phyloP scores from a whole-genome alignment of 2,329 filamentous ascomycete species.

The Aspergillus ruber region DNA sequence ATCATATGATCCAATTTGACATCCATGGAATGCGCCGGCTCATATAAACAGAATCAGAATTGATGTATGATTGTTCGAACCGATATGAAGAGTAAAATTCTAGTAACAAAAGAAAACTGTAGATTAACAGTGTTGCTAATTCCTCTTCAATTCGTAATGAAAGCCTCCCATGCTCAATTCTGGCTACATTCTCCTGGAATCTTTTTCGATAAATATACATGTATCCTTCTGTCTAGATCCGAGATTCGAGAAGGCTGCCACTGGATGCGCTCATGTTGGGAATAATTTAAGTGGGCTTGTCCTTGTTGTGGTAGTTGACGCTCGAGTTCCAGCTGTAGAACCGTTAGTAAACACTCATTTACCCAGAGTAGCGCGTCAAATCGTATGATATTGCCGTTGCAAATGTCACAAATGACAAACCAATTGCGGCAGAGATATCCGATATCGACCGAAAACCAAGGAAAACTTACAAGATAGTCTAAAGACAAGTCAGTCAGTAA shows the following conservation, averaged over 20 bases:
- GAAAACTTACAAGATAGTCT: conserved; percentile 61
- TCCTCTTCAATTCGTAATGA: conserved; percentile 17
- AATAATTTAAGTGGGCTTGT: conserved; percentile 52
- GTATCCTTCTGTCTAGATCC: conserved; percentile 5
- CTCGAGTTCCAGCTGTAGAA: conserved; percentile 74
- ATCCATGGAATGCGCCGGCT: too few relatives aligned
- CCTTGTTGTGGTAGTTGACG: conserved; percentile 96
- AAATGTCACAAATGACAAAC: not conserved
- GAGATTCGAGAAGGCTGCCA: conserved; percentile 1
- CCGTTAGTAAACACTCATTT: conserved; percentile 10
- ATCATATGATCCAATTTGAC: not conserved
- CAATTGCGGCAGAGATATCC: not conserved
- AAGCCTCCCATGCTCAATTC: conserved; percentile 17
- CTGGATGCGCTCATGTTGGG: not conserved
- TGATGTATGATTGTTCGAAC: not conserved
- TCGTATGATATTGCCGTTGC: not conserved
- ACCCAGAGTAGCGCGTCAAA: not conserved
- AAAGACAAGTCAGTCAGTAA: conserved; percentile 6
- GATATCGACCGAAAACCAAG: not conserved
- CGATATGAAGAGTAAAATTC: not conserved
- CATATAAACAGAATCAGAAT: not conserved
- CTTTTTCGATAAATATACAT: conserved; percentile 28
- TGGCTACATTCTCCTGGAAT: conserved; percentile 6
- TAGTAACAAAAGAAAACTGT: conserved; percentile 1
- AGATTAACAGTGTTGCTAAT: not conserved